phyloP scores from a whole-genome alignment of 2,329 filamentous ascomycete species.

The Penicillium hordei region DNA sequence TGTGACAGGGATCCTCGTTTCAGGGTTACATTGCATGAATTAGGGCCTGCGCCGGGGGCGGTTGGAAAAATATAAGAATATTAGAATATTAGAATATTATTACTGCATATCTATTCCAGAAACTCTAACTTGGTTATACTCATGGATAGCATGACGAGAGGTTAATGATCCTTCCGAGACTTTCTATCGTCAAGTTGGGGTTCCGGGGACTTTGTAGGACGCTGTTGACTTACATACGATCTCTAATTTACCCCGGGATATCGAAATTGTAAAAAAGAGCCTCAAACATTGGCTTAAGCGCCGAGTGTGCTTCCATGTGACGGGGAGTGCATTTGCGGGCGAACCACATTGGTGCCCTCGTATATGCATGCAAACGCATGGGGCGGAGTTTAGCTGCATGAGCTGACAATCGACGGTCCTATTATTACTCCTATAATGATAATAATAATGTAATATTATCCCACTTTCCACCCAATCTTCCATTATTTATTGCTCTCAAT shows the following conservation, averaged over 20 bases:
- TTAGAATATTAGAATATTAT: not conserved
- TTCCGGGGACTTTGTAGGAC: not conserved
- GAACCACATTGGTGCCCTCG: not conserved
- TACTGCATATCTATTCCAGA: not conserved
- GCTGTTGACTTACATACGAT: not conserved
- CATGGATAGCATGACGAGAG: not conserved
- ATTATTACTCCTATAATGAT: not conserved
- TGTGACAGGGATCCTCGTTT: not conserved
- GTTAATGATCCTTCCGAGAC: not conserved
- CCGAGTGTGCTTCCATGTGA: not conserved
- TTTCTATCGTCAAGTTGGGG: not conserved
- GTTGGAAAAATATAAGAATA: not conserved
- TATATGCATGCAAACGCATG: not conserved
- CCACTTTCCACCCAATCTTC: not conserved
- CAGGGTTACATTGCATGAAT: not conserved
- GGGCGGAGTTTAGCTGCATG: not conserved
- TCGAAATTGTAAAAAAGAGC: not conserved
- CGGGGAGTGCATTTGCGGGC: not conserved
- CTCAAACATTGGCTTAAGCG: too few relatives aligned
- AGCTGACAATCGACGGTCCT: not conserved
- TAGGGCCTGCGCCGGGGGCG: not conserved
- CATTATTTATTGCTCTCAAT: not conserved
- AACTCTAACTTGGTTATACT: not conserved
- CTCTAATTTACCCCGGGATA: not conserved
- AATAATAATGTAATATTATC: not conserved